Percentiles rank a stretch among this genome's conserved stretches.
phyloP scores from a whole-genome alignment of 805 yeast genomes.

The Kodamaea leandrae region DNA sequence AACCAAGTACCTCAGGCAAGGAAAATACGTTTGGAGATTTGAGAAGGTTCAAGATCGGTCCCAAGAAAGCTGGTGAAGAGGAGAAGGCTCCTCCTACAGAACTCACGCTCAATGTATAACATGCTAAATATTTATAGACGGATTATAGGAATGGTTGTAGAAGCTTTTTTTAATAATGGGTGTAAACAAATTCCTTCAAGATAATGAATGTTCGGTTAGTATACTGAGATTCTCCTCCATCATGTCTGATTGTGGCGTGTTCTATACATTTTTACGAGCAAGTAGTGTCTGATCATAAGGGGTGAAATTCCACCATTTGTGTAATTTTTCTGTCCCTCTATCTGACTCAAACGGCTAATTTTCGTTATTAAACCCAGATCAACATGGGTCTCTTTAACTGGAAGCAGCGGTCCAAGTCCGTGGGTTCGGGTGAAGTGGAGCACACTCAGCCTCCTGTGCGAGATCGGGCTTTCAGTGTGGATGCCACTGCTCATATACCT shows the following conservation, averaged over 20 bases:
- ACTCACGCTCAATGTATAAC: constrained; percentile 3
- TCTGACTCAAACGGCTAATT: not conserved
- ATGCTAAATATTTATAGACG: too few species aligned
- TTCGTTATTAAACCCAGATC: not conserved
- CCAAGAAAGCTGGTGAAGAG: constrained; percentile 14
- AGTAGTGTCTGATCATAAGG: too few species aligned
- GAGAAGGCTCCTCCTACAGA: too few species aligned
- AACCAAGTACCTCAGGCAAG: constrained; percentile 6
- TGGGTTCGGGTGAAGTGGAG: not conserved
- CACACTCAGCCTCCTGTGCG: not conserved
- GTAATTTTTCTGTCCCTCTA: not conserved
- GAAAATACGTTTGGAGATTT: constrained; percentile 16
- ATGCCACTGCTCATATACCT: not conserved
- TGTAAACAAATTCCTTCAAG: too few species aligned
- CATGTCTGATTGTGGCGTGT: too few species aligned
- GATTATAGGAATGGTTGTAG: too few species aligned
- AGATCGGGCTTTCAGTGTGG: not conserved
- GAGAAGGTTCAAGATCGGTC: constrained; percentile 23
- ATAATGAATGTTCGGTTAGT: too few species aligned
- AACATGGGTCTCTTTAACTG: constrained; percentile 7
- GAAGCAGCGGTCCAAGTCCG: constrained; percentile 8
- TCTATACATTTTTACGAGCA: too few species aligned
- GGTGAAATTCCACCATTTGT: too few species aligned
- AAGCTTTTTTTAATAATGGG: too few species aligned
- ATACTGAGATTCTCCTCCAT: too few species aligned